Base-by-base conservation (phyloP, 768 basidiomycete species). In the Punctularia strigosozonata region DNA sequence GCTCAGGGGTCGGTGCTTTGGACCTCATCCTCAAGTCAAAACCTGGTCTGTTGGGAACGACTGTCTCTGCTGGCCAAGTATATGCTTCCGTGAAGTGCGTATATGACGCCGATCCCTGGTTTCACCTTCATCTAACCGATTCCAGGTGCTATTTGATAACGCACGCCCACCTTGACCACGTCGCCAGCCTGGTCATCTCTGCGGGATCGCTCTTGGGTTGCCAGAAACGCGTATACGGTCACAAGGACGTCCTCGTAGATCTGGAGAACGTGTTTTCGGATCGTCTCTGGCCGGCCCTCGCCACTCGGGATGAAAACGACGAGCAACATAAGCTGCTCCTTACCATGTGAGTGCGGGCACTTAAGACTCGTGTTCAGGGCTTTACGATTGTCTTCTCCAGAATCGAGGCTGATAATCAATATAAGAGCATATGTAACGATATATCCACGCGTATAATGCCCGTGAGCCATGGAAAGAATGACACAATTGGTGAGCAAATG, bases 151-250 rank as follows among this genome's bases (percentile, higher is more conserved):
- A 84, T 51, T 66, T 92, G 43, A 65, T 95, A 48, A 83, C 85
- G 4, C 91, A 94, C 53, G 80, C 85, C 0, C 92, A 98, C 57
- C 61, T 97, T 20, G 92, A 98, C 60, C 92, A 98, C 56, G 71
- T 88, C 48, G 75, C 71, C 43, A 78, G 87, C 28, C 68, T 95
- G 21, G 74, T 94, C 39, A 59, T 98, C 38, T 75, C 82, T 1
- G 88, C 91, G 13, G 92, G 90, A 25, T 79, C 88, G 1, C 53
- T 86, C 5, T 56, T 57, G 23, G 80, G 78, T 14, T 52, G 63
- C 25, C 64, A 74, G 15, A 83, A 82, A 48, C 73, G 71, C 1
- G 71, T 90, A 25, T 73, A 66, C 41, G 84, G 72, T 0, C 56
- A 74, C 5, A 59, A 68, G 30, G 64, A 75, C 38, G 77, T 76